phyloP scores from a whole-genome alignment of 2,329 filamentous ascomycete species.

The Raffaelea deltoideospora region DNA sequence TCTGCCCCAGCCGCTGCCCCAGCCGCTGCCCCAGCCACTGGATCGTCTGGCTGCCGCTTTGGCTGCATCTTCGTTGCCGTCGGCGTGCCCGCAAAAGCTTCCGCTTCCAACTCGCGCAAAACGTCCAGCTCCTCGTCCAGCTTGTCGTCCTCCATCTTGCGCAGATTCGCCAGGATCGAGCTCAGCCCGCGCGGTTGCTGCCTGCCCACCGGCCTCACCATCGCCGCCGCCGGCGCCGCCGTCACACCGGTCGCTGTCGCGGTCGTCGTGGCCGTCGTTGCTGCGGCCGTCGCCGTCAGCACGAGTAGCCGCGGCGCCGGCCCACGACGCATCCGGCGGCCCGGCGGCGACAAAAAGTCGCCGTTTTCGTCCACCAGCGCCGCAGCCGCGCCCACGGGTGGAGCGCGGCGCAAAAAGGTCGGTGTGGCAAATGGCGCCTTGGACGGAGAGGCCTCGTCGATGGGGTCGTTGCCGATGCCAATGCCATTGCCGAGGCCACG shows the following conservation, averaged over 20 bases:
- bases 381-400: no score
- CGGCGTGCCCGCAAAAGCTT: slow-evolving; percentile 13
- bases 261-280: no score
- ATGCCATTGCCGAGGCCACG: no score
- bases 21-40: slow-evolving; percentile 8
- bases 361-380: slow-evolving; percentile 41
- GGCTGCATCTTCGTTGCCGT: slow-evolving; percentile 8
- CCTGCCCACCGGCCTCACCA: no score
- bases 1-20: slow-evolving; percentile 11
- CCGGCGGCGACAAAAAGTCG: slow-evolving; percentile 26
- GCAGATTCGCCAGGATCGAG: slow-evolving; percentile 55
- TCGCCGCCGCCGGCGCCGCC: no score
- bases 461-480: not conserved
- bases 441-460: slow-evolving; percentile 1
- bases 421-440: slow-evolving; percentile 50
- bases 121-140: slow-evolving; percentile 62
- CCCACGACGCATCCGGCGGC: slow-evolving; percentile 39
- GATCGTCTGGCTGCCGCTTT: not conserved
- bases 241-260: no score
- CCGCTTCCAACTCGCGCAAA: slow-evolving; percentile 53
- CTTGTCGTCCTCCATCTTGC: slow-evolving; percentile 53
- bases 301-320: no score
- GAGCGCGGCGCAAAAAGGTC: slow-evolving; percentile 46
- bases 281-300: no score
- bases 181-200: slow-evolving; percentile 62